Evolutionary conservation across 805 yeast species (phyloP).

Genomic region (Sugiyamaella marilandica): DNA sequence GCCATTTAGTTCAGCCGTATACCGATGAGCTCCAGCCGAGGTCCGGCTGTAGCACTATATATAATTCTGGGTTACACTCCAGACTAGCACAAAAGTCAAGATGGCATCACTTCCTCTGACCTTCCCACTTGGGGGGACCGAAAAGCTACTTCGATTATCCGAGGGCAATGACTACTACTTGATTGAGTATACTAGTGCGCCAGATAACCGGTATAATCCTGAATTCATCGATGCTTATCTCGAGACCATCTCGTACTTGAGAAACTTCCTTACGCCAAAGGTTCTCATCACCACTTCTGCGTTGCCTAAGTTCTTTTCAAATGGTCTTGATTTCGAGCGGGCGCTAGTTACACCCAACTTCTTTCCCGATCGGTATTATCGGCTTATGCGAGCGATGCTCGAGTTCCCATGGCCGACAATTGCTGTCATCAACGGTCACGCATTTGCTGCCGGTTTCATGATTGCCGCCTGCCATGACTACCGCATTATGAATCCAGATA

Average conservation of each 20-base stretch:
- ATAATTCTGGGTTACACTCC: too few species aligned
- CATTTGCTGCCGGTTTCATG: conserved; percentile 40
- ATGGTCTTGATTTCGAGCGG: conserved; percentile 36
- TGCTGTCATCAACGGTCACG: conserved; percentile 38
- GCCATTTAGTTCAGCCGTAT: too few species aligned
- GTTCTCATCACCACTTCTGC: conserved; percentile 37
- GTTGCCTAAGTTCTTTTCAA: conserved; percentile 35
- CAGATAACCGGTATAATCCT: conserved; percentile 35
- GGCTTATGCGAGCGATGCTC: conserved; percentile 31
- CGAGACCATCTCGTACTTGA: conserved; percentile 31
- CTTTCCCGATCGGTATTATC: conserved; percentile 31
- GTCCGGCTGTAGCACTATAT: too few species aligned
- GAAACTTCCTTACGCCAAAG: conserved; percentile 25
- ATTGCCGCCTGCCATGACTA: conserved; percentile 37
- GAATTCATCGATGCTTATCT: conserved; percentile 31
- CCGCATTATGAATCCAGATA: conserved; percentile 36
- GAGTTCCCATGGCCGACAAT: conserved; percentile 39
- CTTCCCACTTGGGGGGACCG: conserved; percentile 14
- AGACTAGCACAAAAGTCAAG: background rate
- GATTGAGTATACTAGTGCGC: conserved; percentile 30
- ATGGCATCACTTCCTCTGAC: conserved; percentile 3
- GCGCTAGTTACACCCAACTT: conserved; percentile 33
- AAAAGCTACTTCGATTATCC: conserved; percentile 44
- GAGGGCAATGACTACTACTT: conserved; percentile 28
- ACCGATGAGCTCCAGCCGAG: too few species aligned